Evolutionary conservation across 306 rosid species (phyloP), one percentile per base, ranked within the genome.

Genomic region (Glycine soja): DNA sequence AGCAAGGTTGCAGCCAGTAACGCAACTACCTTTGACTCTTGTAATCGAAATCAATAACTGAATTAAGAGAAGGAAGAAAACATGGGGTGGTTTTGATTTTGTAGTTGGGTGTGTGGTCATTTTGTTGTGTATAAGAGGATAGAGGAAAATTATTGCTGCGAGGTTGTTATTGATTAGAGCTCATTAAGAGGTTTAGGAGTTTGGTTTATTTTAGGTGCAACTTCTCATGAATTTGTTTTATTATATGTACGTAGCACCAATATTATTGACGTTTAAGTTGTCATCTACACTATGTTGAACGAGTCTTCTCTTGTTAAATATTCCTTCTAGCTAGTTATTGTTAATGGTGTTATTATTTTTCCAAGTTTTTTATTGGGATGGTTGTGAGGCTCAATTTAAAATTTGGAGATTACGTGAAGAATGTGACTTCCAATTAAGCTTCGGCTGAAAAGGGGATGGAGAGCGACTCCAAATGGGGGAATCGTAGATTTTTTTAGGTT

Each of bases 1-100:
- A 62, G 95, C 94, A 36, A 80, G 81, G 56, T 75, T 38, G 88
- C 97, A 90, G 1, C 89, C 92, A 58, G 58, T 15, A 47, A 34
- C 81, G 58, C 95, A 89, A 1, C 40, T 82, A 80, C 88, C 93
- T 69, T 84, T 18, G 14, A 79, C 80, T 84, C 8, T 84, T 18
- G 14, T 71, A 1, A 14, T 14, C 1, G 30, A 24, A 3, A 68
- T 56, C 13, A 85, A 71, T 0, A 77, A 71, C 5, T 82, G 70
- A 61, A 54, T 57, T 18, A 66, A 16, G 8, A 76, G 7, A 43
- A 63, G 83, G 76, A 36, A 10, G 19, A 24, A 10, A 40, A 24
- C 11, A 40, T 75, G 13, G 7, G 53, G 61, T 74, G 51, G 0
- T 5, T 64, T 34, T 62, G 59, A 30, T 18, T 74, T 86, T 40